Evolutionary conservation across 1,284 basidiomycete species (phyloP).

Genomic region (Puccinia triticina): DNA sequence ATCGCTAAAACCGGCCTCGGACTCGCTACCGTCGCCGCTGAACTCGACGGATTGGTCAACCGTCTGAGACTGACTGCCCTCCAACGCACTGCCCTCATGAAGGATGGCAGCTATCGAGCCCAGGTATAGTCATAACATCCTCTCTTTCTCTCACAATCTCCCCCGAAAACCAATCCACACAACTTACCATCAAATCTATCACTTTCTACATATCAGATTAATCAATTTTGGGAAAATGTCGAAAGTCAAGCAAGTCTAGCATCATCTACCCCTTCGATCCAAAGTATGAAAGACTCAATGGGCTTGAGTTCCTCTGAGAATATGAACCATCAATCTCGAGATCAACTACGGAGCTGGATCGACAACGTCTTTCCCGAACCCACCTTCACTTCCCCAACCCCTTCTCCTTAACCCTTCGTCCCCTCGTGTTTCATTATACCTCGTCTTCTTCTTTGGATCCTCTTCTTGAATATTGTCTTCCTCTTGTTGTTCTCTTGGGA

Average conservation of each 20-base stretch:
- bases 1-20: constrained; percentile 28
- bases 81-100: constrained; percentile 41
- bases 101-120: constrained; percentile 20
- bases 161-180: not conserved
- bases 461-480: too few species aligned
- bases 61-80: constrained; percentile 36
- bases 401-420: not conserved
- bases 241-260: constrained; percentile 27
- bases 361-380: constrained; percentile 30
- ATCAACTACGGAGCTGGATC: constrained; percentile 34
- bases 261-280: not conserved
- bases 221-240: constrained; percentile 29
- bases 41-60: constrained; percentile 41
- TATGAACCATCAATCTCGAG: not conserved
- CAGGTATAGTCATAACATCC: not conserved
- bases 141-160: not conserved
- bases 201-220: not conserved
- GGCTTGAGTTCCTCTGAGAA: not conserved
- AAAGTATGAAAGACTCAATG: constrained; percentile 8
- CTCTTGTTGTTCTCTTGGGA: too few species aligned
- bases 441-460: too few species aligned
- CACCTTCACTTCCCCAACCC: not conserved
- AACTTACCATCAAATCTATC: not conserved
- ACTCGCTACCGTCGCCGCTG: constrained; percentile 1
- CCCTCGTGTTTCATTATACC: too few species aligned